Conservation (phyloP, 2,329 filamentous ascomycete species). For the Pseudopyrenochaeta lycopersici region DNA sequence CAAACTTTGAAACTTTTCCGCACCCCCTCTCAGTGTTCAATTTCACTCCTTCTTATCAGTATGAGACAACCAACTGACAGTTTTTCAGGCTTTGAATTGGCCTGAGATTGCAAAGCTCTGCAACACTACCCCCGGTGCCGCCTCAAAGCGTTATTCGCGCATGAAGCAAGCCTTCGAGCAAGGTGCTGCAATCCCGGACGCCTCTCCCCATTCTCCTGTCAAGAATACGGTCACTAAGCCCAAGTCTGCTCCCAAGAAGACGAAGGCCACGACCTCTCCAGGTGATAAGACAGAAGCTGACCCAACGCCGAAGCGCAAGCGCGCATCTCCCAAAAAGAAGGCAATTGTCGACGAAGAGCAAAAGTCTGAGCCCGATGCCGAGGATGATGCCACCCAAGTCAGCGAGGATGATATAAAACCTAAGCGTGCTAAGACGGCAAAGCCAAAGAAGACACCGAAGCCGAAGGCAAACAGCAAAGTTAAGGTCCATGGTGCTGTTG, state of each 20-base stretch:
- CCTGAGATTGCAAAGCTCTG: conserved; percentile 34
- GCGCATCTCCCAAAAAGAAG: background rate
- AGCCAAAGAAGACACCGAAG: conserved; percentile 4
- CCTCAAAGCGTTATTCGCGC: conserved; percentile 43
- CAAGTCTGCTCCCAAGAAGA: conserved; percentile 11
- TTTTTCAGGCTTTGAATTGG: conserved; percentile 33
- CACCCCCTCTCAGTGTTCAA: too few species aligned
- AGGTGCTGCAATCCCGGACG: conserved; percentile 13
- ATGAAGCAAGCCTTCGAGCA: conserved; percentile 42
- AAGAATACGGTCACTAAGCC: conserved; percentile 2
- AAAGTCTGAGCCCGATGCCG: conserved; percentile 1
- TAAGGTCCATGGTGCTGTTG: background rate
- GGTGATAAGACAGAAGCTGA: background rate
- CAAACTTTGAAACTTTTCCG: background rate
- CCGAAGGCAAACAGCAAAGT: background rate
- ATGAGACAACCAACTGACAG: conserved; percentile 2
- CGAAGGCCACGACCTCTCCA: background rate
- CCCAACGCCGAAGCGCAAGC: background rate
- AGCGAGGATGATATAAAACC: conserved; percentile 1
- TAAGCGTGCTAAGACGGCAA: conserved; percentile 13
- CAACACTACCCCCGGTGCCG: conserved; percentile 40
- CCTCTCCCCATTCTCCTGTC: background rate
- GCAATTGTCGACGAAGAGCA: background rate
- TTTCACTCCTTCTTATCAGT: background rate
- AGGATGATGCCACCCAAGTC: conserved; percentile 2